Evolutionary conservation across 495 filamentous ascomycete genomes (phyloP), one percentile per base, ranked within the genome.

Genomic region (Chaetomium tenue): DNA sequence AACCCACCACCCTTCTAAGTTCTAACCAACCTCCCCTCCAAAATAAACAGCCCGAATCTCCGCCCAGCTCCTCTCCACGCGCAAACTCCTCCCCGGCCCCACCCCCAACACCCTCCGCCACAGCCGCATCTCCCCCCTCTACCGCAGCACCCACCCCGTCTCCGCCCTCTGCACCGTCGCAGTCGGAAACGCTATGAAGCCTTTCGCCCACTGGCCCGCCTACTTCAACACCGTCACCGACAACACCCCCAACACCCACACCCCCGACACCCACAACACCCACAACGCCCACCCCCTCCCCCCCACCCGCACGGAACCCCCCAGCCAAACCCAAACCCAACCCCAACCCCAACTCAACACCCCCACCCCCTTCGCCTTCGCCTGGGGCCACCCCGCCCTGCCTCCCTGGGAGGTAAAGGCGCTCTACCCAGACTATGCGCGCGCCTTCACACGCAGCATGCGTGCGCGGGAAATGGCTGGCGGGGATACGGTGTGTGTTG

Each of bases 361-460:
- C n/a, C n/a, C n/a, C 54, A 73, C 71, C 1, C 72, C 72, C 1
- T 74, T 74, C 25, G 51, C 51, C n/a, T 71, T 69, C 28, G 64
- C 33, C 30, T 74, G 72, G 72, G 72, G 68, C 23, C 66, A 71
- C n/a, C 60, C 68, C 0, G 65, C 63, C 15, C 56, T 74, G 2
- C 46, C 66, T 37, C 72, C 72, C 4, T 73, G 71, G 71, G 72
- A 72, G 40, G 64, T 74, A 22, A 74, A 74, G 57, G 72, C 71
- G 20, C 47, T 61, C 37, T 60, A 71, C 15, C 67, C 68, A 7
- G 63, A 60, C 22, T 74, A 73, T 37, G 67, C 60, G 16, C 20
- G 42, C 5, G 7, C 37, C 0, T 74, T 74, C 33, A 55, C 65
- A 44, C 22, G 56, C 13, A 56, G 53, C 26, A 74, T 74, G 72